phyloP scores from a whole-genome alignment of 176 grass and related monocot genomes.

The Lolium perenne region DNA sequence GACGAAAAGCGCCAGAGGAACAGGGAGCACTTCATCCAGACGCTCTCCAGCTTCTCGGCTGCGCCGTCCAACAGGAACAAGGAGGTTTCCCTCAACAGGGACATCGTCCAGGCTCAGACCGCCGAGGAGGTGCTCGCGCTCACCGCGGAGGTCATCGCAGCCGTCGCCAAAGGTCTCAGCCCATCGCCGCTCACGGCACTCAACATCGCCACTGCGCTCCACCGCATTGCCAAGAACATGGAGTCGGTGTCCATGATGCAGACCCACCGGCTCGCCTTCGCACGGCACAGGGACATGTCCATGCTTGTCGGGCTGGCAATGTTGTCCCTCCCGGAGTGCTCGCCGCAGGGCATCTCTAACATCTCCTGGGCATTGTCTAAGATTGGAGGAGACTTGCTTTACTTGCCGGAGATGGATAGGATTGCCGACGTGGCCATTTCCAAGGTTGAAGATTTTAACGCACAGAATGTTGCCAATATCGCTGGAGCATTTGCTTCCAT shows the following conservation, averaged over 20 bases:
- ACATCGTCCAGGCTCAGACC: slow-evolving; percentile 72
- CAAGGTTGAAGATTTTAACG: slow-evolving; percentile 77
- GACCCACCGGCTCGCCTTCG: slow-evolving; percentile 68
- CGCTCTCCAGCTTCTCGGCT: slow-evolving; percentile 72
- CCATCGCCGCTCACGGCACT: slow-evolving; percentile 83
- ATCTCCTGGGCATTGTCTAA: slow-evolving; percentile 97
- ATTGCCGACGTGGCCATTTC: slow-evolving; percentile 69
- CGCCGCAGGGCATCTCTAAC: slow-evolving; percentile 78
- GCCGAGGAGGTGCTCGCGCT: slow-evolving; percentile 83
- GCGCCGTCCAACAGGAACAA: slow-evolving; percentile 76
- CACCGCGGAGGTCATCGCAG: slow-evolving; percentile 51
- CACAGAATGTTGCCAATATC: slow-evolving; percentile 87
- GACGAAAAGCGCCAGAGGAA: slow-evolving; percentile 72
- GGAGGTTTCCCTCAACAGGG: slow-evolving; percentile 80
- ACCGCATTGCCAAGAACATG: slow-evolving; percentile 98
- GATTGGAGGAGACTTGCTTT: slow-evolving; percentile 82
- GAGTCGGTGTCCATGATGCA: slow-evolving; percentile 76
- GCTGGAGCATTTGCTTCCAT: slow-evolving; percentile 84
- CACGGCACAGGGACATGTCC: slow-evolving; percentile 87
- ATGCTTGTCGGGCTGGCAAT: slow-evolving; percentile 90
- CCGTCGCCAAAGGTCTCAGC: slow-evolving; percentile 78
- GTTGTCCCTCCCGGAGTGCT: slow-evolving; percentile 79
- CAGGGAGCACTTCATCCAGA: slow-evolving; percentile 71
- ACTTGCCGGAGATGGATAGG: slow-evolving; percentile 87
- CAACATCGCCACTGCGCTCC: slow-evolving; percentile 90